phyloP scores from a whole-genome alignment of 2,329 filamentous ascomycete genomes.

The Penicillium digitatum region DNA sequence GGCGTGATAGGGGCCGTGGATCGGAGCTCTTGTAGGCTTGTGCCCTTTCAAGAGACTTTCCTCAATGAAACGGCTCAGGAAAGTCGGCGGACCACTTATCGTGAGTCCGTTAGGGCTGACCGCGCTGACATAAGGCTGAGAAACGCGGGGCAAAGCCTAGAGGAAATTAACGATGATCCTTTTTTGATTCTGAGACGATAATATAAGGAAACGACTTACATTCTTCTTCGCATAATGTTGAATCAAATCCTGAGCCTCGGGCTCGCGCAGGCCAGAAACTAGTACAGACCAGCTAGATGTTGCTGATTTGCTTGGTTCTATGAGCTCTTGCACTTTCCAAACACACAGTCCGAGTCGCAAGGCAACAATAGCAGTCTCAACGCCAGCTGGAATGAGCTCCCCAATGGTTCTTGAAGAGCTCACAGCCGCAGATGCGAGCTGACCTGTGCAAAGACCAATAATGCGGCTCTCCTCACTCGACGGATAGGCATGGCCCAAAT shows the following conservation, averaged over 20 bases:
- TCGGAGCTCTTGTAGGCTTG: constrained; percentile 52
- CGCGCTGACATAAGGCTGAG: constrained; percentile 56
- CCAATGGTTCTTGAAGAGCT: constrained; percentile 40
- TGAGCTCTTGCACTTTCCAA: constrained; percentile 35
- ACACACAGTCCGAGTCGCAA: constrained; percentile 44
- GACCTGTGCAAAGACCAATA: constrained; percentile 44
- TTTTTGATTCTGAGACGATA: background rate
- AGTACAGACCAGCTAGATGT: constrained; percentile 41
- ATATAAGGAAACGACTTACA: constrained; percentile 18
- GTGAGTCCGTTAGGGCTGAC: constrained; percentile 58
- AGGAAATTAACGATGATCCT: background rate
- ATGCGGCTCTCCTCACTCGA: constrained; percentile 35
- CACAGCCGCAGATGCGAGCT: constrained; percentile 41
- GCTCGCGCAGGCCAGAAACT: constrained; percentile 37
- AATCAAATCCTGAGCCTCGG: constrained; percentile 27
- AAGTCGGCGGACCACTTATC: constrained; percentile 56
- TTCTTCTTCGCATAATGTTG: constrained; percentile 22
- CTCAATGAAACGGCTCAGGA: constrained; percentile 52
- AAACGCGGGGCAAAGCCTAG: constrained; percentile 48
- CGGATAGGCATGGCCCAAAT: constrained; percentile 42
- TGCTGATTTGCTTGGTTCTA: constrained; percentile 30
- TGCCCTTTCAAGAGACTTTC: constrained; percentile 47
- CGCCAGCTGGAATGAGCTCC: constrained; percentile 41
- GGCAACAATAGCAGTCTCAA: constrained; percentile 43
- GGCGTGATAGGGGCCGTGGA: constrained; percentile 59